Percentiles rank a stretch among this genome's conserved stretches.
phyloP scores from a whole-genome alignment of 2,329 filamentous ascomycete genomes.

The Clarireedia monteithiana region DNA sequence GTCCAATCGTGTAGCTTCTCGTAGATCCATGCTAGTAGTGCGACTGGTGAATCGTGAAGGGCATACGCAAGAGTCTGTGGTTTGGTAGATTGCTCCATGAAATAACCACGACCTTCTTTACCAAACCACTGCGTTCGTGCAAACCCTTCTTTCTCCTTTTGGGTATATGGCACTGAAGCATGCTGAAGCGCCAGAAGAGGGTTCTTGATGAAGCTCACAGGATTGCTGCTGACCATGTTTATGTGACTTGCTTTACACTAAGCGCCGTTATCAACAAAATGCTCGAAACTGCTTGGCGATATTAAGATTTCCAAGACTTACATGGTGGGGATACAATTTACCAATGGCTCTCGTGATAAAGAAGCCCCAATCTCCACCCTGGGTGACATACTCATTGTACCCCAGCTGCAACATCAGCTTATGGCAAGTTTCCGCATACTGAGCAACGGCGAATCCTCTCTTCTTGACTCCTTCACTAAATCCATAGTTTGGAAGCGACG shows the following conservation, averaged over 20 bases:
- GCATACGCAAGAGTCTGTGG: slow-evolving; percentile 66
- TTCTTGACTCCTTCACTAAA: slow-evolving; percentile 32
- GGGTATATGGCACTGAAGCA: slow-evolving; percentile 1
- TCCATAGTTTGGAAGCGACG: slow-evolving; percentile 46
- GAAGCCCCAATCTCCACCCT: slow-evolving; percentile 68
- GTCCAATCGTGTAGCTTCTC: slow-evolving; percentile 76
- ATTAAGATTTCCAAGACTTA: neutral
- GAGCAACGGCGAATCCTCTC: slow-evolving; percentile 46
- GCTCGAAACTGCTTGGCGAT: neutral
- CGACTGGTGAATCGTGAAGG: slow-evolving; percentile 62
- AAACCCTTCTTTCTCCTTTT: slow-evolving; percentile 14
- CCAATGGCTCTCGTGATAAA: slow-evolving; percentile 56
- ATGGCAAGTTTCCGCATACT: slow-evolving; percentile 57
- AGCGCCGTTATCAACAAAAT: neutral
- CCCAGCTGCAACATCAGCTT: slow-evolving; percentile 61
- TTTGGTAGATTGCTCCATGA: slow-evolving; percentile 33
- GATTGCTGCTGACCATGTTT: slow-evolving; percentile 11
- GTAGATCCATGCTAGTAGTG: slow-evolving; percentile 68
- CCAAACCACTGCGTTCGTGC: slow-evolving; percentile 15
- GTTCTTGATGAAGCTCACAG: neutral
- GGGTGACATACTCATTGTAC: slow-evolving; percentile 50
- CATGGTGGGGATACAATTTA: slow-evolving; percentile 43
- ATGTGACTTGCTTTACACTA: slow-evolving; percentile 44
- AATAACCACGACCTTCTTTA: slow-evolving; percentile 17
- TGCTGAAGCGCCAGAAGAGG: slow-evolving; percentile 8